Evolutionary conservation across 2,329 filamentous ascomycete genomes (phyloP).

Genomic region (Fusarium anthophilum): DNA sequence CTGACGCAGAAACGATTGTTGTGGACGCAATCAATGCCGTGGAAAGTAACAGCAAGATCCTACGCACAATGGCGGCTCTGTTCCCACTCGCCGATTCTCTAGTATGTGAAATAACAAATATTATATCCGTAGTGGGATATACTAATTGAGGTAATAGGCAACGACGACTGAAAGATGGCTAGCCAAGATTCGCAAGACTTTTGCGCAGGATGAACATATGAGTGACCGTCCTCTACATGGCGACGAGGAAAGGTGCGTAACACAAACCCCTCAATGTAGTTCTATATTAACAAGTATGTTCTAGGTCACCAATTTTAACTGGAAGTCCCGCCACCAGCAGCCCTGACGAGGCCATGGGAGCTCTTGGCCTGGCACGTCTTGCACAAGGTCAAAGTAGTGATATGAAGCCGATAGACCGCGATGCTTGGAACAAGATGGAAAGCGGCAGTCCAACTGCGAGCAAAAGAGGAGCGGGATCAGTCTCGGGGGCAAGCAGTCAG

Average conservation of each 20-base stretch:
- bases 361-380: slow-evolving; percentile 37
- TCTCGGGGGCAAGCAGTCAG: slow-evolving; percentile 21
- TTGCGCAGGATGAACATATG: slow-evolving; percentile 42
- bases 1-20: slow-evolving; percentile 49
- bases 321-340: slow-evolving; percentile 36
- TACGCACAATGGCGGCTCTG: slow-evolving; percentile 50
- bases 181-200: slow-evolving; percentile 49
- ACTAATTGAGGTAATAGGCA: slow-evolving; percentile 39
- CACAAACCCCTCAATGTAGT: neutral
- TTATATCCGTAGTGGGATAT: neutral
- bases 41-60: slow-evolving; percentile 51
- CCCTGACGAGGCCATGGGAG: slow-evolving; percentile 34
- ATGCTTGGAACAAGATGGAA: slow-evolving; percentile 20
- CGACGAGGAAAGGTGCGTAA: slow-evolving; percentile 28
- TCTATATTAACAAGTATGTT: neutral
- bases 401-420: slow-evolving; percentile 26
- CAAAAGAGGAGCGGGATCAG: slow-evolving; percentile 23
- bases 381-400: slow-evolving; percentile 33
- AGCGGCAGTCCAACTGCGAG: slow-evolving; percentile 25
- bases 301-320: slow-evolving; percentile 27
- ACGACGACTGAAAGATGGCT: slow-evolving; percentile 52
- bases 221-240: slow-evolving; percentile 34
- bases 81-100: slow-evolving; percentile 53
- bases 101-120: slow-evolving; percentile 38
- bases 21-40: slow-evolving; percentile 51